phyloP scores from a whole-genome alignment of 495 filamentous ascomycete genomes.

The Penicillium tannophilum region DNA sequence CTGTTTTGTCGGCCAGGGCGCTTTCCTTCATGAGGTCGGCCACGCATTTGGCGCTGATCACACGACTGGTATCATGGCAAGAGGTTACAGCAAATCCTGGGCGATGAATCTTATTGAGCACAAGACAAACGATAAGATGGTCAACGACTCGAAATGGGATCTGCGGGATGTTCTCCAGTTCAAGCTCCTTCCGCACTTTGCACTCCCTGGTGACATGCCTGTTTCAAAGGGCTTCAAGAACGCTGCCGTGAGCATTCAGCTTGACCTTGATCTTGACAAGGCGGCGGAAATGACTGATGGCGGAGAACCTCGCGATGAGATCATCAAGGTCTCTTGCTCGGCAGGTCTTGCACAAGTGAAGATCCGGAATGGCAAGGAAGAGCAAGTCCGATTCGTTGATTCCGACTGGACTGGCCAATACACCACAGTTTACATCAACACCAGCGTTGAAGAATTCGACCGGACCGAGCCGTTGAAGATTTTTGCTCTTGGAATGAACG shows the following conservation, averaged over 20 bases:
- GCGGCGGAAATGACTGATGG: too few relatives aligned
- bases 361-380: conserved; percentile 4
- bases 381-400: not conserved
- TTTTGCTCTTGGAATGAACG: conserved; percentile 13
- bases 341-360: conserved; percentile 16
- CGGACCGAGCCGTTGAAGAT: conserved; percentile 21
- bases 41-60: conserved; percentile 43
- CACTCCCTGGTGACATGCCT: conserved; percentile 30
- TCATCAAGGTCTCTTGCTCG: conserved; percentile 14
- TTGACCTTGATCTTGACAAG: not conserved
- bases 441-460: conserved; percentile 13
- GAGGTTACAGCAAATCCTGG: conserved; percentile 42
- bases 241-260: conserved; percentile 7
- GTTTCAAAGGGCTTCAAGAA: conserved; percentile 9
- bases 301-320: not conserved
- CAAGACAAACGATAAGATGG: conserved; percentile 16
- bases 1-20: conserved; percentile 45
- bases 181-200: conserved; percentile 36
- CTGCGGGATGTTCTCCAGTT: conserved; percentile 37
- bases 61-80: conserved; percentile 39
- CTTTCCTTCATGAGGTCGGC: conserved; percentile 44
- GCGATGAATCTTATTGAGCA: conserved; percentile 34
- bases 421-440: not conserved
- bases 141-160: conserved; percentile 39
- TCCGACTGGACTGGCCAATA: not conserved